Base-by-base conservation (phyloP, 306 rosid genomes). In the cucumber (Cucumis sativus) region DNA sequence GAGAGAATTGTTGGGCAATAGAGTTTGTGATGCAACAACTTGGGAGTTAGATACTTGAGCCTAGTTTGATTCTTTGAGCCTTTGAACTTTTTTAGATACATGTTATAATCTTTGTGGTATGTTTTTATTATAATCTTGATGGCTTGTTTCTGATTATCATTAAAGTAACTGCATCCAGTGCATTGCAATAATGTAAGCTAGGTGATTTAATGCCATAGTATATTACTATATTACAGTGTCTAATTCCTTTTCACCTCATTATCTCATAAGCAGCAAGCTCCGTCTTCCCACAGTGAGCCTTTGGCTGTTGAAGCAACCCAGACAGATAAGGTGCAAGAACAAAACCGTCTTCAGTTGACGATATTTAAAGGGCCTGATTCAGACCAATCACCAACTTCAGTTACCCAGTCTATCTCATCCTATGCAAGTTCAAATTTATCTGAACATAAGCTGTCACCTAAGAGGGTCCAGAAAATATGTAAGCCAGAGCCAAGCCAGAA, bases 351-450 rank as follows among this genome's bases (percentile, higher is more conserved):
- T 77, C 96, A 84, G 79, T 35, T 77, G 79, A 63, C 84, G 45
- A 75, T 40, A 18, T 85, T 43, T 83, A 83, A 85, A 82, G 82
- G 86, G 62, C 82, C 80, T 71, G 80, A 65, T 20, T 83, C 88
- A 16, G 91, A 82, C 41, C 83, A 77, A 49, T 89, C 96, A 40
- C 94, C 98, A 79, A 88, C 91, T 79, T 91, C 90, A 82, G 97
- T 85, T 80, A 86, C 96, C 76, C 89, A 88, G 80, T 85, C 97
- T 76, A 81, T 87, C 62, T 88, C 93, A 79, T 76, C 88, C 74
- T 87, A 79, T 45, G 72, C 84, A 65, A 87, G 90, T 82, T 84
- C 93, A 47, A 83, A 71, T 51, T 64, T 76, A 25, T 81, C 21
- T 14, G 87, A 83, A 72, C 85, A 78, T 33, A 85, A 85, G 74